A percentile compares a stretch with the other conserved stretches of the same genome.
These are phyloP conservation scores for Hypoxylon perforatum DNA, from an alignment of 495 filamentous ascomycete species.

Conservation along the genomic window DNA sequence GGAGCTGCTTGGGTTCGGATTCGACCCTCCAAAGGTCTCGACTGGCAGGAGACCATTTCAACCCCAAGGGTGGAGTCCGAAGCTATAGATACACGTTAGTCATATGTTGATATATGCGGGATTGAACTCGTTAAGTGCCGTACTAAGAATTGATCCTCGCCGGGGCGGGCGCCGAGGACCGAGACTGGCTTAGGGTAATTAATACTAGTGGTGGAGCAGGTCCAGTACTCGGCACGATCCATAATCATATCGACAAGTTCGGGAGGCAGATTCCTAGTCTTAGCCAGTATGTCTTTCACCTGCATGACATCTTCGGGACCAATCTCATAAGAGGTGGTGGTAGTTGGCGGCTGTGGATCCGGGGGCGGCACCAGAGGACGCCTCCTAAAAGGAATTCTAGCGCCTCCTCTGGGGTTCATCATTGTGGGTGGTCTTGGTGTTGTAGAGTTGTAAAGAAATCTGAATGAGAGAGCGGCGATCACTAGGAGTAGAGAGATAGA, in stretches of 20 bases:
- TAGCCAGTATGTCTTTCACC: conserved; percentile 56
- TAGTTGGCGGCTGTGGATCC: conserved; percentile 17
- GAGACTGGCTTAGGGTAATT: conserved; percentile 28
- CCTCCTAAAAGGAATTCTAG: conserved; percentile 27
- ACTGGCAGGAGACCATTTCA: conserved; percentile 43
- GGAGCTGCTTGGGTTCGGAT: conserved; percentile 30
- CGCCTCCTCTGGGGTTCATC: conserved; percentile 34
- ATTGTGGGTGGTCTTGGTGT: conserved; percentile 17
- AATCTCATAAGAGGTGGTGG: conserved; percentile 40
- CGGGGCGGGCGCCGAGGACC: conserved; percentile 23
- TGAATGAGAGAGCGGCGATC: conserved; percentile 3
- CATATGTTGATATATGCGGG: neutral
- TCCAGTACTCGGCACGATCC: conserved; percentile 80
- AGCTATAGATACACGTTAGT: conserved; percentile 45
- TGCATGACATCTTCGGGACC: conserved; percentile 57
- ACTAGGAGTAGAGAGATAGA: conserved; percentile 9
- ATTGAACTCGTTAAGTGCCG: conserved; percentile 8
- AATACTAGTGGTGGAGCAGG: conserved; percentile 54
- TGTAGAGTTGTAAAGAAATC: neutral
- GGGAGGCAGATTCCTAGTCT: conserved; percentile 59
- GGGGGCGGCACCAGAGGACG: conserved; percentile 11
- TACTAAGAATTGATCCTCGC: conserved; percentile 54
- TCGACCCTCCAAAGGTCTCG: conserved; percentile 24
- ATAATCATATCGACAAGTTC: conserved; percentile 76
- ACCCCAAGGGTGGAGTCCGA: conserved; percentile 55